Evolutionary conservation across 2,329 filamentous ascomycete species (phyloP), one percentile per base, ranked within the genome.

Genomic region (Colletotrichum liaoningense): DNA sequence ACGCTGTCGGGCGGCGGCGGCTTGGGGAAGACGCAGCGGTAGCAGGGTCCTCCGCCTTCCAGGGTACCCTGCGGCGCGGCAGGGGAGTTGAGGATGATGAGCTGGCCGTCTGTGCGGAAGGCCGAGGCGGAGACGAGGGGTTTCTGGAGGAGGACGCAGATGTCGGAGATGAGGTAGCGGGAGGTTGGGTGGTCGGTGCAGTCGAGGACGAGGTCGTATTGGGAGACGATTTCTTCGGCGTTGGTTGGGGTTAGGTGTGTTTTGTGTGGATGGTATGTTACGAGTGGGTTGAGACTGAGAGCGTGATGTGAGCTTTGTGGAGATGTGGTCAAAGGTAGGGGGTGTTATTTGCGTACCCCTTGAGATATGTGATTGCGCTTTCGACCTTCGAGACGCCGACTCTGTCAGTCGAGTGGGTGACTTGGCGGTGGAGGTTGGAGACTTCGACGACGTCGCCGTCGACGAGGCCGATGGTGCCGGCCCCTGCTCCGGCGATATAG

Each of bases 141-240:
- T 79, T 95, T 97, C 2, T 88, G 84, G 0, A 95, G 87, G 4
- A 98, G 86, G 11, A 98, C 93, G 77, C 95, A 97, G 19, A 93
- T 90, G 80, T 99, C 97, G 0, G 95, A 98, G 76, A 98, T 94
- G 58, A 98, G 89, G 81, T 99, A 98, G 56, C 97, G 93, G 0
- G 95, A 94, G 1, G 94, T 93, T 0, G 97, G 96, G 76, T 96
- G 95, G 82, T 99, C 97, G 11, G 96, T 98, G 81, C 97, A 99
- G 82, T 99, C 97, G 14, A 99, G 90, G 1, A 98, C 91, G 1
- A 98, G 77, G 78, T 98, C 94, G 80, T 97, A 98, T 4, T 85
- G 78, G 0, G 86, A 83, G 69, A 97, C 90, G 54, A 95, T 91
- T 0, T 86, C 81, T 7, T 90, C 83, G 0, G 95, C 93, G 65